Percentiles rank a stretch among this genome's conserved stretches.
These are phyloP conservation scores for Oryza punctata DNA, from an alignment of 176 grass and related monocot species.

Conservation along the genomic window DNA sequence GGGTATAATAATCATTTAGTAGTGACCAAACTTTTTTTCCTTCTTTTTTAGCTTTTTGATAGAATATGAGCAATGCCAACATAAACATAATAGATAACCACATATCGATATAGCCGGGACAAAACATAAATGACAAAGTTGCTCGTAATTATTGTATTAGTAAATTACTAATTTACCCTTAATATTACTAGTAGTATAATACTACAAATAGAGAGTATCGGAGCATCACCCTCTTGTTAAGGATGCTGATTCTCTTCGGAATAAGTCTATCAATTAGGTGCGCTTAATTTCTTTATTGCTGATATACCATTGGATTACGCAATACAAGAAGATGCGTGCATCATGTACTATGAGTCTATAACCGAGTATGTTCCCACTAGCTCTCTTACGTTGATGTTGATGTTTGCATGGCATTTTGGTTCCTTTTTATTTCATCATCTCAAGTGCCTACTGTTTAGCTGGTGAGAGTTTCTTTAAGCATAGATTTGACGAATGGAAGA, in stretches of 20 bases:
- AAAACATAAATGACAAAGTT: too few relatives aligned
- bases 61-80: too few relatives aligned
- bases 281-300: background rate
- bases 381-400: background rate
- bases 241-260: background rate
- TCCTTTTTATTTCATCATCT: background rate
- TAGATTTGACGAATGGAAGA: background rate
- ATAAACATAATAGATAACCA: too few relatives aligned
- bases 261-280: background rate
- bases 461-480: constrained; percentile 31
- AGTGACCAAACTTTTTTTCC: too few relatives aligned
- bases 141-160: too few relatives aligned
- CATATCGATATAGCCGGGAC: too few relatives aligned
- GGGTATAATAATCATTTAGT: too few relatives aligned
- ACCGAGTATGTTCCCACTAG: background rate
- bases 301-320: background rate
- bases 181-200: too few relatives aligned
- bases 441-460: background rate
- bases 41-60: too few relatives aligned
- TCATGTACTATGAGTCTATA: background rate
- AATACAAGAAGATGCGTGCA: background rate
- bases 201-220: too few relatives aligned
- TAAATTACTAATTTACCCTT: too few relatives aligned
- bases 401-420: background rate
- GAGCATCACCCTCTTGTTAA: too few relatives aligned